A percentile compares a stretch with the other conserved stretches of the same genome.
Evolutionary conservation across 2,329 filamentous ascomycete genomes (phyloP).

Genomic region (Bimuria novae-zelandiae): DNA sequence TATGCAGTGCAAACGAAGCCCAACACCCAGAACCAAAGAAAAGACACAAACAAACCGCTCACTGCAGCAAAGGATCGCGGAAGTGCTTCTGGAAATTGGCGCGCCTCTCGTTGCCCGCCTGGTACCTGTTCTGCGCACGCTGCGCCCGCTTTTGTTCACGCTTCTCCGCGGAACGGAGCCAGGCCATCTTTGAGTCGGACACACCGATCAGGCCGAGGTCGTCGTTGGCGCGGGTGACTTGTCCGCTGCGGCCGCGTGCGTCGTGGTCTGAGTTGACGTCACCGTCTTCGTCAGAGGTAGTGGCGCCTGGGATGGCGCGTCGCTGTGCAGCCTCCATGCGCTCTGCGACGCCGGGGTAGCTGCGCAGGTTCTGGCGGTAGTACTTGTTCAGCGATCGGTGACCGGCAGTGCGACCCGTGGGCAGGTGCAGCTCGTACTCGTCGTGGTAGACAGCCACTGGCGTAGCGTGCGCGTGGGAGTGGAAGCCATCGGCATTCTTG

Average conservation of each 20-base stretch:
- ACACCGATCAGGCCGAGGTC: conserved; percentile 77
- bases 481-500: conserved; percentile 75
- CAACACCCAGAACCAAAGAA: neutral
- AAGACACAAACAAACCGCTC: conserved; percentile 19
- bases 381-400: conserved; percentile 87
- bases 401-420: conserved; percentile 84
- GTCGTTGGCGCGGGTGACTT: conserved; percentile 70
- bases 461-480: conserved; percentile 77
- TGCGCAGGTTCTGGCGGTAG: conserved; percentile 89
- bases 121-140: conserved; percentile 61
- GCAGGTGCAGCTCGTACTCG: conserved; percentile 91
- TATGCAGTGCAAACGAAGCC: neutral
- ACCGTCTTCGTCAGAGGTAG: conserved; percentile 44
- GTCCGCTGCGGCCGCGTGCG: conserved; percentile 41
- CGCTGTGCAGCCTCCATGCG: conserved; percentile 70
- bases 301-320: conserved; percentile 59
- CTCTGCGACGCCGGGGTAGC: conserved; percentile 79
- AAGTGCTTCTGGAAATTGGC: conserved; percentile 79
- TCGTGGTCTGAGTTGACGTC: conserved; percentile 38
- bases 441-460: conserved; percentile 82
- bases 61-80: conserved; percentile 63
- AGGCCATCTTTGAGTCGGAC: conserved; percentile 73
- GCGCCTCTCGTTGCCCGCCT: conserved; percentile 73
- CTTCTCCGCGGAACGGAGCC: conserved; percentile 69
- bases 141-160: conserved; percentile 69